Evolutionary conservation across 768 basidiomycete species (phyloP).

Genomic region (Lanmaoa rubissima): DNA sequence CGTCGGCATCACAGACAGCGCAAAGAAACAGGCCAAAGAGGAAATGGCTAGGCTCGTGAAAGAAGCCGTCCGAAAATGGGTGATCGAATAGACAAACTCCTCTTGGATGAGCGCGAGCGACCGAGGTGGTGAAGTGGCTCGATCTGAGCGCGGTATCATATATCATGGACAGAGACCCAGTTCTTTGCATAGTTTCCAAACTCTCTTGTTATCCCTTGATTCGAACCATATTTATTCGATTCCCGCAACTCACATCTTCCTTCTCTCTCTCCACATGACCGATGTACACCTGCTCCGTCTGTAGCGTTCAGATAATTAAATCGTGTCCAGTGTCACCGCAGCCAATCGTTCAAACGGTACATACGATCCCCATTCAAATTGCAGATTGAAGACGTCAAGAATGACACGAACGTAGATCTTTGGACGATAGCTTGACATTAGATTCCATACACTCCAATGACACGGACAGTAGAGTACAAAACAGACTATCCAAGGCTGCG

Average conservation of each 20-base stretch:
- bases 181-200: slow-evolving; percentile 3
- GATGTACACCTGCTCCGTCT: slow-evolving; percentile 18
- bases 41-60: slow-evolving; percentile 74
- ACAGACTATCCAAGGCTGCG: background rate
- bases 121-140: too few species aligned
- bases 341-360: background rate
- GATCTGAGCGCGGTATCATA: background rate
- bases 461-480: background rate
- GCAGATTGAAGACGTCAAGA: background rate
- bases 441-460: background rate
- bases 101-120: too few species aligned
- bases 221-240: slow-evolving; percentile 13
- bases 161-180: background rate
- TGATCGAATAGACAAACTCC: slow-evolving; percentile 38
- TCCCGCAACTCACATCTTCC: slow-evolving; percentile 2
- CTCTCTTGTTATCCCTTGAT: background rate
- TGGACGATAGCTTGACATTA: background rate
- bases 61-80: slow-evolving; percentile 77
- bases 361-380: background rate
- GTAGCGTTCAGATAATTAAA: slow-evolving; percentile 17
- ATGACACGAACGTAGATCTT: background rate
- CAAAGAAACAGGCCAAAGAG: slow-evolving; percentile 77
- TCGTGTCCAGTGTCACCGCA: background rate
- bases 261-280: background rate
- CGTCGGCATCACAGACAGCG: slow-evolving; percentile 75